Evolutionary conservation across 73 alveolate species (phyloP).

Genomic region (Paramecium sexaurelia): DNA sequence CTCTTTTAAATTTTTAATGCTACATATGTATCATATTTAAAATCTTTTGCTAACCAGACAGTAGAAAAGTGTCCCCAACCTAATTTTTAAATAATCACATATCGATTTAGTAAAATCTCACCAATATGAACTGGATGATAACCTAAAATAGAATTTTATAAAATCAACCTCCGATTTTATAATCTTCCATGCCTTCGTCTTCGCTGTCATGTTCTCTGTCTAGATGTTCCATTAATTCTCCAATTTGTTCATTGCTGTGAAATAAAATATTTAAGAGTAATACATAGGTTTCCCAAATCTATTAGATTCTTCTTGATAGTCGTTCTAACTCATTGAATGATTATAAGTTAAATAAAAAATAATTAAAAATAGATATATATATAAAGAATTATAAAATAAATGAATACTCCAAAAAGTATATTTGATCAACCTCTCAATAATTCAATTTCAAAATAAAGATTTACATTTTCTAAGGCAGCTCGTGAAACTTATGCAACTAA

Average conservation of each 20-base stretch:
- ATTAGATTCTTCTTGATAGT: not conserved
- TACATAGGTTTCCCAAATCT: not conserved
- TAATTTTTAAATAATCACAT: constrained; percentile 92
- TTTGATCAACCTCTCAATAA: constrained; percentile 24
- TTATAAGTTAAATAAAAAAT: not conserved
- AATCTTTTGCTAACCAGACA: constrained; percentile 98
- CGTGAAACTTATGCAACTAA: not conserved
- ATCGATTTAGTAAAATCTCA: constrained; percentile 93
- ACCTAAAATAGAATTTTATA: constrained; percentile 50
- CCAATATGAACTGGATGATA: constrained; percentile 99
- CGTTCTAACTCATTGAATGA: not conserved
- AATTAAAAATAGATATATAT: not conserved
- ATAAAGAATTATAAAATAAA: not conserved
- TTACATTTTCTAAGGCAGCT: not conserved
- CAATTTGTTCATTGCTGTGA: constrained; percentile 29
- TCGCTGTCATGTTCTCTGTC: constrained; percentile 78
- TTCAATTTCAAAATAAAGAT: constrained; percentile 19
- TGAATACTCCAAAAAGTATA: not conserved
- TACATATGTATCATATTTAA: constrained; percentile 86
- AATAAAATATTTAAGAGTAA: not conserved
- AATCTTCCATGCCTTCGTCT: constrained; percentile 95
- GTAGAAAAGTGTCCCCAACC: constrained; percentile 99
- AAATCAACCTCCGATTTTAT: constrained; percentile 86
- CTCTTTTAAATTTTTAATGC: constrained; percentile 97
- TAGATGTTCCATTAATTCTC: constrained; percentile 60